phyloP scores from a whole-genome alignment of 441 rosid genomes.

The Adansonia gregorii region DNA sequence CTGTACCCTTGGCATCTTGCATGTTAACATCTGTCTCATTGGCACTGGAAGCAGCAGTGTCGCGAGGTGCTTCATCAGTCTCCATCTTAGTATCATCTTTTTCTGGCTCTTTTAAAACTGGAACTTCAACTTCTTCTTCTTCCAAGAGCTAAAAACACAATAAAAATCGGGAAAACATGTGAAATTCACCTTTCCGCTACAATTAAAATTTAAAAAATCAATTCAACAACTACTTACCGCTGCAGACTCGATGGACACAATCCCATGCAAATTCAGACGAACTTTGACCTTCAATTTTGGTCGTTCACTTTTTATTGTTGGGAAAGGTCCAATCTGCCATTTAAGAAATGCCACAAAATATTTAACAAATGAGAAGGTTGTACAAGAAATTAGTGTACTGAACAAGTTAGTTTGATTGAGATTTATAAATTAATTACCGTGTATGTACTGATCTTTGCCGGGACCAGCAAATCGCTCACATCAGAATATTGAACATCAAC shows the following conservation, averaged over 20 bases:
- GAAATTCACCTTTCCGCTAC: neutral
- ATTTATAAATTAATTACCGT: conserved; percentile 44
- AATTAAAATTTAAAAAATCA: neutral
- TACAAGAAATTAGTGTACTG: neutral
- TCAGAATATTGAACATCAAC: conserved; percentile 82
- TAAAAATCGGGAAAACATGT: neutral
- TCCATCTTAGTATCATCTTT: conserved; percentile 77
- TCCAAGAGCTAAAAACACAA: conserved; percentile 68
- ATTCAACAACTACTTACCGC: conserved; percentile 53
- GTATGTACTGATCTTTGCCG: conserved; percentile 77
- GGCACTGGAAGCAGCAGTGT: conserved; percentile 47
- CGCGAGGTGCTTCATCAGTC: conserved; percentile 58
- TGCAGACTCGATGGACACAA: conserved; percentile 84
- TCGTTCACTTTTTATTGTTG: conserved; percentile 63
- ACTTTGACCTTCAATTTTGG: conserved; percentile 89
- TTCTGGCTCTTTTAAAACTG: conserved; percentile 62
- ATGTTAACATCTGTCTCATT: conserved; percentile 71
- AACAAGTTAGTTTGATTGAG: neutral
- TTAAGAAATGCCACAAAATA: conserved; percentile 19
- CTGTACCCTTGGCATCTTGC: conserved; percentile 71
- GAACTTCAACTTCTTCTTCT: conserved; percentile 87
- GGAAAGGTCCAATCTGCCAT: conserved; percentile 94
- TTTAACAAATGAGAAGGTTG: conserved; percentile 2
- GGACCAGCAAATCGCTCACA: conserved; percentile 56
- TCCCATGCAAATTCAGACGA: conserved; percentile 83